Evolutionary conservation across 2,329 filamentous ascomycete genomes (phyloP), one percentile per base, ranked within the genome.

Genomic region (Colletotrichum coccodes): DNA sequence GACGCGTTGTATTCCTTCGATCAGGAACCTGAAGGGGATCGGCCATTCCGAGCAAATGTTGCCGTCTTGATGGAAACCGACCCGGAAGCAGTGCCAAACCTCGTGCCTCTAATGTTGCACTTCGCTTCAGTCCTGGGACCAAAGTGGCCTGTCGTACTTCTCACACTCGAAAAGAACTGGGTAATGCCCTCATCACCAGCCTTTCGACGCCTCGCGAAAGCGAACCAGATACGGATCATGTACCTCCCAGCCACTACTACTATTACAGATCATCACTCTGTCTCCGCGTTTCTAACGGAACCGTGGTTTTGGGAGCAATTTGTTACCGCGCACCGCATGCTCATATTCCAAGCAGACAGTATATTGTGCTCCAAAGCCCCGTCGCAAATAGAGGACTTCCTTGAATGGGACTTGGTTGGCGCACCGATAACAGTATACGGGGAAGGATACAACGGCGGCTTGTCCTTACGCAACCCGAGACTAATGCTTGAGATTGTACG

Each of bases 71-170:
- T 34, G 12, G 60, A 62, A 38, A 62, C 28, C 12, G 21, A 62
- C 49, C 23, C 60, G n/a, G 16, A 47, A 5, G 18, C 9, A 3
- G 60, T 62, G 36, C 78, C 14, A 64, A 74, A 77, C 36, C 72
- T 82, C 16, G 72, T 81, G 38, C 80, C 80, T 8, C 70, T 82
- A 18, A 75, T 82, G 44, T 71, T 82, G 18, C 80, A 82, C 67
- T 82, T 80, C 70, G 72, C 75, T 42, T 73, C 73, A 52, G 78
- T 82, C 16, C 79, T 85, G 5, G 83, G 82, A 1, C 81, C 82
- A n/a, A 69, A 71, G 14, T 85, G 83, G 82, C 82, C 82, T 6
- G 78, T 85, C 75, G 83, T 30, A 77, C 83, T 50, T 82, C 80
- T 72, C 83, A 83, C 3, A 75, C 77, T 3, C 71, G 75, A 26